A percentile compares a stretch with the other conserved stretches of the same genome.
Conservation (phyloP, 805 yeast genomes). For the Saccharomycodes ludwigii region DNA sequence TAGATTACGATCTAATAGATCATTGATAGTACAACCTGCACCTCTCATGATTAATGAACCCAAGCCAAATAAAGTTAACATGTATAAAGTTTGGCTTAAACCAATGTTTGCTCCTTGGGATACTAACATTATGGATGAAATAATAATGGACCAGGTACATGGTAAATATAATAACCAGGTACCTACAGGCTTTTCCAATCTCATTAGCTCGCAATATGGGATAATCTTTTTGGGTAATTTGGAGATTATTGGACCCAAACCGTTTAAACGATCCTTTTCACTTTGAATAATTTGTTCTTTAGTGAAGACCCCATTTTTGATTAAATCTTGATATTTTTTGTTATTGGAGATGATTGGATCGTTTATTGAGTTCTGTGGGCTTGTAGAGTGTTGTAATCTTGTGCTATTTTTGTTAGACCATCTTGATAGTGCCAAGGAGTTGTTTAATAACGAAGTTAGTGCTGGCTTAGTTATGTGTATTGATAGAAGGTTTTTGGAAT, state of each 20-base stretch:
- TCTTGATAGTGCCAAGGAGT: not conserved
- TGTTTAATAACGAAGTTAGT: too few relatives aligned
- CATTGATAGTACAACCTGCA: conserved; percentile 95
- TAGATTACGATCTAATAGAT: conserved; percentile 68
- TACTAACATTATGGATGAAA: conserved; percentile 77
- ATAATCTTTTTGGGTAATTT: conserved; percentile 60
- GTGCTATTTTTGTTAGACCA: not conserved
- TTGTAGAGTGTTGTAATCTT: conserved; percentile 2
- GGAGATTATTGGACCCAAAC: conserved; percentile 39
- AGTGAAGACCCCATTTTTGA: conserved; percentile 12
- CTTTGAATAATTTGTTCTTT: conserved; percentile 26
- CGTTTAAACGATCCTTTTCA: conserved; percentile 34
- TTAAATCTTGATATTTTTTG: conserved; percentile 3
- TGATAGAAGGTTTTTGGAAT: too few relatives aligned
- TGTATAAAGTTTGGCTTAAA: conserved; percentile 46
- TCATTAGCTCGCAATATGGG: conserved; percentile 86
- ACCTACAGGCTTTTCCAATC: conserved; percentile 95
- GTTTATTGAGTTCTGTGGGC: conserved; percentile 3
- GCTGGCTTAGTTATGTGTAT: too few relatives aligned
- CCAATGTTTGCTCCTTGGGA: conserved; percentile 58
- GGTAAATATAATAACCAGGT: conserved; percentile 76
- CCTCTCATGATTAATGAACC: conserved; percentile 94
- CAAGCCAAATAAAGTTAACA: conserved; percentile 57
- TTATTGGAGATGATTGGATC: not conserved
- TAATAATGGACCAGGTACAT: conserved; percentile 82